Evolutionary conservation across 2,329 filamentous ascomycete species (phyloP).

Genomic region (Colletotrichum eremochloae): DNA sequence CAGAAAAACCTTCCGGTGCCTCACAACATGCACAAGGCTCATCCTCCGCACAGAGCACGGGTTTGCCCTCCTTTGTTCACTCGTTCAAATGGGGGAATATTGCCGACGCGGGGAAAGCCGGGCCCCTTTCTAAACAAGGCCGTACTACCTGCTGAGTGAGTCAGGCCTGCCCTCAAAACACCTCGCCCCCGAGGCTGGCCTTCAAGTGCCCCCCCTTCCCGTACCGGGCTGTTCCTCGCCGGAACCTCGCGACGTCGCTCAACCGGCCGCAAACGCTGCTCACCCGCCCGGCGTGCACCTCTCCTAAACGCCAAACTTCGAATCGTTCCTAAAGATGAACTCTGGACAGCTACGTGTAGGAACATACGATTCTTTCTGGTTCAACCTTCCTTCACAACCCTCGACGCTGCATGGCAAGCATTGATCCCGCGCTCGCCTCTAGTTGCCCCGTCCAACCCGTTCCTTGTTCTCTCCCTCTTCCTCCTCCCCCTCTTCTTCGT

Average conservation of each 20-base stretch:
- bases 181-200: constrained; percentile 6
- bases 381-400: constrained; percentile 22
- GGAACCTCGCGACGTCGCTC: neutral
- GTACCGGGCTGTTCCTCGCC: constrained; percentile 10
- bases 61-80: neutral
- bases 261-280: constrained; percentile 7
- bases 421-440: constrained; percentile 32
- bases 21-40: neutral
- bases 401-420: constrained; percentile 35
- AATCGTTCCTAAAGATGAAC: constrained; percentile 36
- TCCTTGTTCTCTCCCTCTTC: neutral
- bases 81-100: neutral
- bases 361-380: neutral
- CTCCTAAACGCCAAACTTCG: constrained; percentile 28
- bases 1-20: constrained; percentile 1
- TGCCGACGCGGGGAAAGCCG: neutral
- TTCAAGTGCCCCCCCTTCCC: neutral
- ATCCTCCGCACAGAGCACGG: neutral
- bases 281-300: constrained; percentile 19
- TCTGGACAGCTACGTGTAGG: constrained; percentile 24
- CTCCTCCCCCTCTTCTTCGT: neutral
- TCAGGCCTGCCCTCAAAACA: neutral
- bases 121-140: neutral
- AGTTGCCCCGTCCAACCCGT: neutral
- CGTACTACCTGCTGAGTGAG: neutral